Conservation (phyloP, 768 basidiomycete species). For the Rossbeevera mucosa region DNA sequence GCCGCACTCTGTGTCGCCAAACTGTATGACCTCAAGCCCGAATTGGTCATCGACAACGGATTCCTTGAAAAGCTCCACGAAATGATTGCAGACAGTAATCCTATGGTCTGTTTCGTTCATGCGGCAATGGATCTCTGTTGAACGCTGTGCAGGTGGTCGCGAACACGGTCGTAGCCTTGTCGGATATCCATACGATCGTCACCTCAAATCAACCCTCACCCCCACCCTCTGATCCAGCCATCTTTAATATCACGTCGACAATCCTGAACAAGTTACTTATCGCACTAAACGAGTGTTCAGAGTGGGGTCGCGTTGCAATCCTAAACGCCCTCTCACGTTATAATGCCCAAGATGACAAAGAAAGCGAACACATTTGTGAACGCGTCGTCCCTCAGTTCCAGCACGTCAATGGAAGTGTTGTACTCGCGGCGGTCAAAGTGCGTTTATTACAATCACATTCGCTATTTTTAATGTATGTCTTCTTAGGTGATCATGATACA, state of each 20-base stretch:
- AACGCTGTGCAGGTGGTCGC: conserved; percentile 76
- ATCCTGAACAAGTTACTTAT: conserved; percentile 88
- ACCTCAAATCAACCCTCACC: conserved; percentile 46
- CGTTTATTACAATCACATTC: conserved; percentile 11
- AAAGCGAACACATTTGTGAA: conserved; percentile 98
- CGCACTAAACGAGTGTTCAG: conserved; percentile 95
- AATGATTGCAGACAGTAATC: conserved; percentile 93
- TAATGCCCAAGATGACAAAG: conserved; percentile 79
- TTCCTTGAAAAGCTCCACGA: conserved; percentile 86
- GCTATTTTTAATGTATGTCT: neutral
- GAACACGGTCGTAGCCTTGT: conserved; percentile 89
- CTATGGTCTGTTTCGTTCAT: conserved; percentile 65
- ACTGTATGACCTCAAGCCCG: conserved; percentile 94
- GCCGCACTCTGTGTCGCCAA: conserved; percentile 97
- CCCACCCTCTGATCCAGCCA: conserved; percentile 54
- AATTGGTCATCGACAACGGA: conserved; percentile 90
- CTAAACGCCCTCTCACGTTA: conserved; percentile 84
- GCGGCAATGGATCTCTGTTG: neutral
- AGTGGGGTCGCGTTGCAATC: conserved; percentile 97
- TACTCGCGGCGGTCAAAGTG: conserved; percentile 94
- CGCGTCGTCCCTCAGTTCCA: conserved; percentile 98
- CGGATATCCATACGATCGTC: conserved; percentile 83
- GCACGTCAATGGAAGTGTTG: conserved; percentile 93
- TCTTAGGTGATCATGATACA: conserved; percentile 94
- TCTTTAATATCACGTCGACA: conserved; percentile 78